Base-by-base conservation (phyloP, 257 asterid genomes). In the Haberlea rhodopensis region DNA sequence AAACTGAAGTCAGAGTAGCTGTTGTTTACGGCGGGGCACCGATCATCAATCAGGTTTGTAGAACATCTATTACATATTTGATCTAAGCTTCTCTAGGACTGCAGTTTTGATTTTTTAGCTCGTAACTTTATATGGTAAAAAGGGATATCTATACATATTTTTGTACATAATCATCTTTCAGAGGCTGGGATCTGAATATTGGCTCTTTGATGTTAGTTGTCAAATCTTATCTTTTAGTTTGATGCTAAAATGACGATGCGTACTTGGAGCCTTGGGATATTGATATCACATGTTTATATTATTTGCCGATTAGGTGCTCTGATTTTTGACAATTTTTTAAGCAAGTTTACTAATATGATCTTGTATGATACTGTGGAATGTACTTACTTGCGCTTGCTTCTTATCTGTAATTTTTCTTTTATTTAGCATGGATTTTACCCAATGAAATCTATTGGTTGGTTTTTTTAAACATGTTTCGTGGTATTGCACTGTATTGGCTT, bases 11-110 rank as follows among this genome's bases (percentile, higher is more conserved):
- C 40, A 84, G 69, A 67, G 85, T 88, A 51, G 89, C 57, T 49
- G 96, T 82, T 63, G 91, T 64, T 18, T 85, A 88, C 63, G 96
- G 96, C n/a, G 96, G 96, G 24, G 85, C 94, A 28, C 89, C 94
- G 5, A 66, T 80, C 7, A 28, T 7, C 53, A 82, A 69, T 6
- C 96, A 88, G 96, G 96, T 82, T 26, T 26, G 53, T 16, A 16
- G 1, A 0, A 51, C 4, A 11, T 23, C 25, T 27, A 2, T 37
- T 32, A 6, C 32, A 48, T 65, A n/a, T 10, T 29, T 15, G 16
- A 19, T 4, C 34, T 34, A 5, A 4, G 40, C 29, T 46, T 48
- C 27, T 46, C 19, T 25, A n/a, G 13, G 18, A 11, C n/a, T 20
- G 34, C 46, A 27, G 3, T 34, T 34, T 34, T 34, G 10, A 34